Percentiles rank a stretch among this genome's conserved stretches.
phyloP scores from a whole-genome alignment of 2,329 filamentous ascomycete species.

The Blastomyces emzantsi region DNA sequence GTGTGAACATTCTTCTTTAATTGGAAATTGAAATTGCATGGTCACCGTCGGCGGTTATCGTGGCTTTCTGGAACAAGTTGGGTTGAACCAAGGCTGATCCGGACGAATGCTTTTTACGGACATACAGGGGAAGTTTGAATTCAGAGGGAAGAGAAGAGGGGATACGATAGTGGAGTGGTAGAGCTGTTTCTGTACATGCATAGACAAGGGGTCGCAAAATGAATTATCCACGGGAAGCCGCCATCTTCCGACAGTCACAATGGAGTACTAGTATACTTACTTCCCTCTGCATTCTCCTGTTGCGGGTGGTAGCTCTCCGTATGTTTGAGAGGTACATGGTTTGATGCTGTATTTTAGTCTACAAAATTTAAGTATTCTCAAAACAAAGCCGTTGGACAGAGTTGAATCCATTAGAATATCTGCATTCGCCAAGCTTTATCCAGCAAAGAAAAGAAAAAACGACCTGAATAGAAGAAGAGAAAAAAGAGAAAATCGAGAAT shows the following conservation, averaged over 20 bases:
- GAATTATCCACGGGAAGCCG: background rate
- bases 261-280: background rate
- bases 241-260: background rate
- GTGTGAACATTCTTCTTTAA: slow-evolving; percentile 30
- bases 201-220: background rate
- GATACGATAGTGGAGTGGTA: slow-evolving; percentile 77
- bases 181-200: slow-evolving; percentile 18
- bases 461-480: background rate
- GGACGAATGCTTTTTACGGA: background rate
- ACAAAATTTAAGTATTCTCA: slow-evolving; percentile 3
- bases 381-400: background rate
- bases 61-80: background rate
- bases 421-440: background rate
- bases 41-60: background rate
- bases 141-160: slow-evolving; percentile 80
- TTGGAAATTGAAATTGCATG: background rate
- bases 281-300: background rate
- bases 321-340: background rate
- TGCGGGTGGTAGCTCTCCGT: background rate
- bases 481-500: no score
- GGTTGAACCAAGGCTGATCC: slow-evolving; percentile 6
- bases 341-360: background rate
- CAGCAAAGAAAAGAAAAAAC: background rate
- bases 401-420: background rate
- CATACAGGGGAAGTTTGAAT: slow-evolving; percentile 68